Conservation (phyloP, 768 basidiomycete species). For the Neoboletus brunneissimus region DNA sequence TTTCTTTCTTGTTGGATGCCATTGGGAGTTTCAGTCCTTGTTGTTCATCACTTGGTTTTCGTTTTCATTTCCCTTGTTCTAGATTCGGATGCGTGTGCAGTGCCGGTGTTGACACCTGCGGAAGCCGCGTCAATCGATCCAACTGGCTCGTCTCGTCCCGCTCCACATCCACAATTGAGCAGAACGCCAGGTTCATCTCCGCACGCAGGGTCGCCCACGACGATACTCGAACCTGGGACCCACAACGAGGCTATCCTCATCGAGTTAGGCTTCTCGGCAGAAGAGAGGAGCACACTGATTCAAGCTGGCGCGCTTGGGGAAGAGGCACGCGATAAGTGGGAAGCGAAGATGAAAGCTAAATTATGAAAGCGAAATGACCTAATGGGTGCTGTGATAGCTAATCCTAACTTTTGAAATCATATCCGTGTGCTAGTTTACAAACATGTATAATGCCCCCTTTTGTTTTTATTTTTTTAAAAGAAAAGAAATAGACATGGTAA, state of each 20-base stretch:
- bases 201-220: constrained; percentile 2
- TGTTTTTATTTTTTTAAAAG: not conserved
- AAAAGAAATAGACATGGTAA: not conserved
- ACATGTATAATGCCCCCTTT: not conserved
- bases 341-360: constrained; percentile 23
- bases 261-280: constrained; percentile 49
- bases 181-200: constrained; percentile 29
- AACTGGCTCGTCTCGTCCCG: constrained; percentile 40
- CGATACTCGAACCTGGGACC: constrained; percentile 43
- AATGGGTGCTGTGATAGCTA: not conserved
- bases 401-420: not conserved
- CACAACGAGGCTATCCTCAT: constrained; percentile 53
- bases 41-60: not conserved
- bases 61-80: not conserved
- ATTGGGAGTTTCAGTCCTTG: not conserved
- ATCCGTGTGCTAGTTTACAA: constrained; percentile 11
- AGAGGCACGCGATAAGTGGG: constrained; percentile 19
- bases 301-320: constrained; percentile 49
- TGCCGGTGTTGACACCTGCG: constrained; percentile 61
- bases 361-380: constrained; percentile 15
- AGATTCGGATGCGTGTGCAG: constrained; percentile 72
- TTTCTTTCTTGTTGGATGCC: not conserved
- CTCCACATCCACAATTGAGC: constrained; percentile 50
- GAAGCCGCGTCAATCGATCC: constrained; percentile 54
- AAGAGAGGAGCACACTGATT: constrained; percentile 39